Percentiles rank a stretch among this genome's conserved stretches.
phyloP scores from a whole-genome alignment of 2,329 filamentous ascomycete genomes.

The Nemania diffusa region DNA sequence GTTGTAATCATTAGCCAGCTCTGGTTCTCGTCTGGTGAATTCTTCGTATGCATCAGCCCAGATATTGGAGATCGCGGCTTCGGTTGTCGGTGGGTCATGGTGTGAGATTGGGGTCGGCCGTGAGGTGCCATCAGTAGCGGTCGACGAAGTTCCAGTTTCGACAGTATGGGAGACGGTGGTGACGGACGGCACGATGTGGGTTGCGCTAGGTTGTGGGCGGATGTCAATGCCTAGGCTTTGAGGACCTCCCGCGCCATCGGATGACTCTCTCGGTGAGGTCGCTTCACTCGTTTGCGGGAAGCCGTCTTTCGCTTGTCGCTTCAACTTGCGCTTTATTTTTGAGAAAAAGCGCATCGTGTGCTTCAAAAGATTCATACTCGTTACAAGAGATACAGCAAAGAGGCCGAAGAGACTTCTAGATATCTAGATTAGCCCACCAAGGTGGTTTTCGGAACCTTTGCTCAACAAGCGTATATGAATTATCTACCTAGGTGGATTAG shows the following conservation, averaged over 20 bases:
- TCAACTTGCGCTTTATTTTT: background rate
- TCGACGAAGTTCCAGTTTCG: background rate
- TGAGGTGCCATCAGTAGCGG: background rate
- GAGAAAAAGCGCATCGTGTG: background rate
- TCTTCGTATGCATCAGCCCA: constrained; percentile 2
- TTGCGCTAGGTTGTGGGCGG: background rate
- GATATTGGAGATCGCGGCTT: background rate
- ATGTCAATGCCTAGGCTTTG: background rate
- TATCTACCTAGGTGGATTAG: background rate
- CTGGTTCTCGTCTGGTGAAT: background rate
- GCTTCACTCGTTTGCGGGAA: background rate
- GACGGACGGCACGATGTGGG: background rate
- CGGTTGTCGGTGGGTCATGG: background rate
- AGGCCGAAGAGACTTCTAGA: no score
- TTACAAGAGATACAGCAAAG: no score
- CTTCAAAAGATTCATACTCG: background rate
- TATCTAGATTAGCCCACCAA: no score
- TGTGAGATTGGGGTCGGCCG: background rate
- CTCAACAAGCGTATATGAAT: no score
- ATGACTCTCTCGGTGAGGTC: background rate
- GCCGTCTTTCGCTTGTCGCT: background rate
- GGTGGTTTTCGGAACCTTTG: no score
- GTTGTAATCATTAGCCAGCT: background rate
- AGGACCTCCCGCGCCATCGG: background rate
- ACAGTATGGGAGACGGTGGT: no score